Base-by-base conservation (phyloP, 352 stramenopile genomes). In the Globisporangium nodosum region DNA sequence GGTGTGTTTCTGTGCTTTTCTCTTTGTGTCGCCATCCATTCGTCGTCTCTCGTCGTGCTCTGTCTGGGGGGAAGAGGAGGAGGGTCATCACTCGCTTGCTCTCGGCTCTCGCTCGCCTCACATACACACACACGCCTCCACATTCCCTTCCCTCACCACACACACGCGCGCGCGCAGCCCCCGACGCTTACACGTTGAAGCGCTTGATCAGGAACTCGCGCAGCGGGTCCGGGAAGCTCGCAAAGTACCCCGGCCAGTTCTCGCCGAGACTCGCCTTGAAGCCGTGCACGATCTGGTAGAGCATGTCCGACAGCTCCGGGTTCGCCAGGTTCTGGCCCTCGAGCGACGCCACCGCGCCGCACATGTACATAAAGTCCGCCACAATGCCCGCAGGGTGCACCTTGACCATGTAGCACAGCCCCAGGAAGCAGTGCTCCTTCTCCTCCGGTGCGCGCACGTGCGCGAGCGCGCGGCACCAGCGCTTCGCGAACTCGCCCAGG, bases 381-480 rank as follows among this genome's bases (percentile, higher is more conserved):
- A 96, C 77, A 48, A 94, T 94, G 33, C 82, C 84, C 58, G 88
- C 90, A 60, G 88, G 88, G 68, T 97, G 96, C 31, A 88, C 72
- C 71, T 95, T 90, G 56, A 97, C 85, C 74, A 97, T 92, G 68
- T 96, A 92, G 71, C 88, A 96, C 6, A 97, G 68, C 0, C 88
- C 88, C 46, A 94, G 57, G 50, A 97, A 97, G 60, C 85, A 94
- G 61, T 94, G 83, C 65, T 97, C 88, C 66, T 96, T 95, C 68
- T 97, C 88, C 58, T 90, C 79, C 0, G 70, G 81, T 13, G 91
- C 83, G 18, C 85, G 76, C 47, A 97, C 79, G 58, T 94, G 83
- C 13, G 81, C 83, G 37, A 97, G 76, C 24, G 85, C 85, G 45
- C 84, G 78, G 69, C 87, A 97, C 88, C 88, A 97, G 46, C 75